Percentiles rank a stretch among this genome's conserved stretches.
phyloP scores from a whole-genome alignment of 192 early-diverging fungal genomes.

The Linnemannia schmuckeri region DNA sequence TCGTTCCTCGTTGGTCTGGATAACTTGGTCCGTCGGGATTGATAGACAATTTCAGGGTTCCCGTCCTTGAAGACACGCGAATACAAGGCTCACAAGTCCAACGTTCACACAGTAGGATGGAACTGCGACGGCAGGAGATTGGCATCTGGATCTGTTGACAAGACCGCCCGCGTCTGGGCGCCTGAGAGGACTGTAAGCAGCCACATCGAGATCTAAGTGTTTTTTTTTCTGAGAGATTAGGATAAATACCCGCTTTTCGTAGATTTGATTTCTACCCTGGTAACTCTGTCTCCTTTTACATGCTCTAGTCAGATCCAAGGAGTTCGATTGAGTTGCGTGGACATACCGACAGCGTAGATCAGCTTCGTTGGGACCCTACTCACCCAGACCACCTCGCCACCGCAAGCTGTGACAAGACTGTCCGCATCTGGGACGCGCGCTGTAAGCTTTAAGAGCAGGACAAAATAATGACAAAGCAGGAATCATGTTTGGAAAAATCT shows the following conservation, averaged over 20 bases:
- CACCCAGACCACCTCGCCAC: slow-evolving; percentile 79
- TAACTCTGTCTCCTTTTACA: background rate
- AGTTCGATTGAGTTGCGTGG: slow-evolving; percentile 77
- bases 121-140: slow-evolving; percentile 75
- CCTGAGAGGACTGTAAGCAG: slow-evolving; percentile 68
- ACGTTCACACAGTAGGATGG: slow-evolving; percentile 83
- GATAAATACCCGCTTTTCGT: background rate
- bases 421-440: slow-evolving; percentile 86
- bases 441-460: slow-evolving; percentile 54
- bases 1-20: background rate
- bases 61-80: slow-evolving; percentile 60
- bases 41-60: slow-evolving; percentile 60
- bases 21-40: background rate
- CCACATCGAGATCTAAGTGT: background rate
- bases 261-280: background rate
- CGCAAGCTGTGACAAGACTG: slow-evolving; percentile 82
- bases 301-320: slow-evolving; percentile 64
- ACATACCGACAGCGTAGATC: slow-evolving; percentile 84
- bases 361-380: slow-evolving; percentile 84
- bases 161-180: slow-evolving; percentile 79
- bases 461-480: background rate
- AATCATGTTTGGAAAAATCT: background rate
- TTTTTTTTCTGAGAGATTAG: slow-evolving; percentile 2
- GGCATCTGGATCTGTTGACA: slow-evolving; percentile 82
- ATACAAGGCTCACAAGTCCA: slow-evolving; percentile 66